Conservation (phyloP, 768 basidiomycete genomes). For the Lactifluus subvellereus region DNA sequence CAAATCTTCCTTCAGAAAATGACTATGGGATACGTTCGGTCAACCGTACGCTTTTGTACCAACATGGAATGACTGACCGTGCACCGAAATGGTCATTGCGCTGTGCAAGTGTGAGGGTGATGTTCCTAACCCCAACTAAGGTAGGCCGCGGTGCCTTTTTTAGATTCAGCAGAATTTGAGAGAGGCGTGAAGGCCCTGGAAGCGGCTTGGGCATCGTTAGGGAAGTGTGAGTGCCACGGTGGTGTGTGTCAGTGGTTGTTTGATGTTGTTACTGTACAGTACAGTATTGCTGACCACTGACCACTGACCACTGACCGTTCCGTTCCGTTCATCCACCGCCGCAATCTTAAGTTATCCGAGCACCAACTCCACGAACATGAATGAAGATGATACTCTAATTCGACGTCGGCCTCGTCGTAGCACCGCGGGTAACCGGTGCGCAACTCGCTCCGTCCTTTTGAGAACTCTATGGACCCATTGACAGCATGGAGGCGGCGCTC, state of each 20-base stretch:
- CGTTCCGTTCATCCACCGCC: background rate
- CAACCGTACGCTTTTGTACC: background rate
- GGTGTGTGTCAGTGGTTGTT: background rate
- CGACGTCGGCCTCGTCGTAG: conserved; percentile 59
- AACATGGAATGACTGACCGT: conserved; percentile 39
- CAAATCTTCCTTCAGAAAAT: conserved; percentile 75
- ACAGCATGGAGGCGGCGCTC: conserved; percentile 71
- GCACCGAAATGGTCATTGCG: conserved; percentile 73
- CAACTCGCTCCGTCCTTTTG: background rate
- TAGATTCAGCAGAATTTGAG: conserved; percentile 46
- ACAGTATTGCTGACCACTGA: no score
- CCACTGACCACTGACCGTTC: background rate
- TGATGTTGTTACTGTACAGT: background rate
- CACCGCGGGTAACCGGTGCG: conserved; percentile 74
- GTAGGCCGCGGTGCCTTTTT: conserved; percentile 47
- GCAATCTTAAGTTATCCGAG: background rate
- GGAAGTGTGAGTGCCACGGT: background rate
- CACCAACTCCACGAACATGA: conserved; percentile 19
- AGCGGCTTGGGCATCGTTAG: conserved; percentile 17
- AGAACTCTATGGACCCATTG: conserved; percentile 6
- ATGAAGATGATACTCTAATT: conserved; percentile 42
- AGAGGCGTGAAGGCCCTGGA: conserved; percentile 51
- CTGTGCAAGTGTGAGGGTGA: conserved; percentile 52
- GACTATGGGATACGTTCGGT: conserved; percentile 35
- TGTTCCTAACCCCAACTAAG: conserved; percentile 42